These are phyloP conservation scores for Eustoma russellianum DNA, from an alignment of 257 asterid genomes.

Conservation along the genomic window DNA sequence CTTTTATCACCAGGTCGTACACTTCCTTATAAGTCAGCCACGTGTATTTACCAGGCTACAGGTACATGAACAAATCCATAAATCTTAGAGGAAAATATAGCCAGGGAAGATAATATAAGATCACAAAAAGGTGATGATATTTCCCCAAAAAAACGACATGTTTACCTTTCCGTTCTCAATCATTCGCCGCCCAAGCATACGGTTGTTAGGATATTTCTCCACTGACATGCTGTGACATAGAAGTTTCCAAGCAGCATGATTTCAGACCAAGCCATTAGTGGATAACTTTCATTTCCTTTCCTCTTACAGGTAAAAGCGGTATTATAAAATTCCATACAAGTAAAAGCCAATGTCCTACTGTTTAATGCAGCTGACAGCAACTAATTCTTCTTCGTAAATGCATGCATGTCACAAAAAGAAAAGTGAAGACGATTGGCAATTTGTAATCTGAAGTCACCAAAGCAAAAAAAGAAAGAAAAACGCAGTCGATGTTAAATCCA, in stretches of 20 bases:
- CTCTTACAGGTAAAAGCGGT: neutral
- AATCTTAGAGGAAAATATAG: constrained; percentile 4
- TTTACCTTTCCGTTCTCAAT: constrained; percentile 70
- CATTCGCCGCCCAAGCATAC: constrained; percentile 83
- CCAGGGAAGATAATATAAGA: neutral
- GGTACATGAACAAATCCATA: constrained; percentile 12
- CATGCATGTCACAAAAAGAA: too few species aligned
- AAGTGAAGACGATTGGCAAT: too few species aligned
- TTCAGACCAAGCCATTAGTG: neutral
- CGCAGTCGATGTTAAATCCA: too few species aligned
- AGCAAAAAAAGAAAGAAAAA: neutral
- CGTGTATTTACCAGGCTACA: constrained; percentile 60
- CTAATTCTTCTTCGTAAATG: too few species aligned
- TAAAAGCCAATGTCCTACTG: too few species aligned
- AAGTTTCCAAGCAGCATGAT: neutral
- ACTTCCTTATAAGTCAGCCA: constrained; percentile 90
- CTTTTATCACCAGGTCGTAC: constrained; percentile 52
- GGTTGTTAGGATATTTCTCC: constrained; percentile 67
- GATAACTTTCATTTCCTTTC: neutral
- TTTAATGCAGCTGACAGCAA: too few species aligned
- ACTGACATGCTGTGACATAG: constrained; percentile 55
- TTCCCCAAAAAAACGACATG: neutral
- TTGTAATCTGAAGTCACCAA: too few species aligned
- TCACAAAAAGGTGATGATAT: too few species aligned
- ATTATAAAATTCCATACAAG: too few species aligned